phyloP scores from a whole-genome alignment of 2,329 filamentous ascomycete species.

The Aphanoascus verrucosus region DNA sequence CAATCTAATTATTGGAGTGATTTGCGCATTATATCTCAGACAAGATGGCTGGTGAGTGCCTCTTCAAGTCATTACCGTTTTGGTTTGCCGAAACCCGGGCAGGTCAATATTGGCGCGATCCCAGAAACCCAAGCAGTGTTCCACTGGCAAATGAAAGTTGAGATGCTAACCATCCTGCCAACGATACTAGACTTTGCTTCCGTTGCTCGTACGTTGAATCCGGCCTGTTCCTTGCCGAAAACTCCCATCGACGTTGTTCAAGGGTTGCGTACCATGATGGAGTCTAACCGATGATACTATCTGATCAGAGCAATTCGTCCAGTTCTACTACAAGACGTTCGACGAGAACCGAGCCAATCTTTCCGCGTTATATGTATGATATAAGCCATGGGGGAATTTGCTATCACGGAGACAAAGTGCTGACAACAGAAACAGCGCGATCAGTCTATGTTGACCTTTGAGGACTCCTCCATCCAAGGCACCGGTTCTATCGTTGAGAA shows the following conservation, averaged over 20 bases:
- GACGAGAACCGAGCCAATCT: conserved; percentile 59
- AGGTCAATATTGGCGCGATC: not conserved
- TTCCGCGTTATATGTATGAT: conserved; percentile 62
- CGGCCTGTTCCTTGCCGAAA: not conserved
- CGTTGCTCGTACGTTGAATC: conserved; percentile 31
- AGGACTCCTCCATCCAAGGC: conserved; percentile 59
- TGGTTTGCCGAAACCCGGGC: not conserved
- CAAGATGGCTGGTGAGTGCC: conserved; percentile 14
- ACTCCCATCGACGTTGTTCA: not conserved
- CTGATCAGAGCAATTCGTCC: conserved; percentile 66
- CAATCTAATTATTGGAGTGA: conserved; percentile 2
- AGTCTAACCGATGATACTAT: not conserved
- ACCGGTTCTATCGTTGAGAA: conserved; percentile 61
- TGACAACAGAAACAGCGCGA: conserved; percentile 47
- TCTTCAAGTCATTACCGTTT: not conserved
- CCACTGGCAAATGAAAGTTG: not conserved
- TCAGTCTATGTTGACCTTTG: conserved; percentile 88
- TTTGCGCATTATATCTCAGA: not conserved
- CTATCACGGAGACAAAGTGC: not conserved
- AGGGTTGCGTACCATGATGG: not conserved
- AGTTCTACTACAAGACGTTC: conserved; percentile 86
- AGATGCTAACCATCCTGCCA: not conserved
- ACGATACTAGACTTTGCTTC: conserved; percentile 26
- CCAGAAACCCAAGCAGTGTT: not conserved
- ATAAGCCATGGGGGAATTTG: not conserved